These are phyloP conservation scores for Stagonosporopsis cucurbitacearum DNA, from an alignment of 2,329 filamentous ascomycete species.

Conservation along the genomic window DNA sequence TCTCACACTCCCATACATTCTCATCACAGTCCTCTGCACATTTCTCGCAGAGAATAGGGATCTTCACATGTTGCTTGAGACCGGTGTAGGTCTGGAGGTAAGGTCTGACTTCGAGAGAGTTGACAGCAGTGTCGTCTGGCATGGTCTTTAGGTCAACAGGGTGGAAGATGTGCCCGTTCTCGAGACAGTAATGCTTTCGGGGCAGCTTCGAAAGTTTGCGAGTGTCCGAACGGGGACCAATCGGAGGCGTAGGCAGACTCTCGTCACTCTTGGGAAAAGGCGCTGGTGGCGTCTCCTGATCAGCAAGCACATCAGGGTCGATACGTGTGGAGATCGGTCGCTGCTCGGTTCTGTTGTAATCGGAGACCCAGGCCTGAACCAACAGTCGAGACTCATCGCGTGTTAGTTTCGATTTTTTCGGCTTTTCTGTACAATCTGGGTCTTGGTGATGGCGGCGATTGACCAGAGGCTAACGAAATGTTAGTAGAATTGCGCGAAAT, in stretches of 20 bases:
- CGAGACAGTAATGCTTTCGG: slow-evolving; percentile 28
- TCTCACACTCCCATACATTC: slow-evolving; percentile 31
- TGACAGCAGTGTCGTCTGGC: slow-evolving; percentile 25
- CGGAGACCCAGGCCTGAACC: slow-evolving; percentile 28
- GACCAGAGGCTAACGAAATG: not conserved
- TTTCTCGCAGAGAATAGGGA: slow-evolving; percentile 28
- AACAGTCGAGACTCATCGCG: slow-evolving; percentile 20
- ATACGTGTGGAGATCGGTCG: slow-evolving; percentile 25
- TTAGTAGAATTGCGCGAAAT: not conserved
- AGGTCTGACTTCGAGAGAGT: slow-evolving; percentile 24
- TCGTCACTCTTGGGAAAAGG: slow-evolving; percentile 26
- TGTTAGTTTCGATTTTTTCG: slow-evolving; percentile 19
- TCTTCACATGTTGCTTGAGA: slow-evolving; percentile 24
- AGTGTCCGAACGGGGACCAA: slow-evolving; percentile 1
- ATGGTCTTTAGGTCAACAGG: slow-evolving; percentile 23
- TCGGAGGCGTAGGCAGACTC: not conserved
- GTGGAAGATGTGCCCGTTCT: slow-evolving; percentile 31
- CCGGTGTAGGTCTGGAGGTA: slow-evolving; percentile 22
- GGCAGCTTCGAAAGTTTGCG: not conserved
- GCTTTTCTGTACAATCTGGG: slow-evolving; percentile 2
- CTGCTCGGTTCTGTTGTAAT: slow-evolving; percentile 24
- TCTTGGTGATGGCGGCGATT: slow-evolving; percentile 3
- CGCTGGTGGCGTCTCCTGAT: slow-evolving; percentile 29
- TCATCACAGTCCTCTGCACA: slow-evolving; percentile 25
- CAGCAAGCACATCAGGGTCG: slow-evolving; percentile 28